Evolutionary conservation across 495 filamentous ascomycete genomes (phyloP).

Genomic region (Polyplosphaeria fusca): DNA sequence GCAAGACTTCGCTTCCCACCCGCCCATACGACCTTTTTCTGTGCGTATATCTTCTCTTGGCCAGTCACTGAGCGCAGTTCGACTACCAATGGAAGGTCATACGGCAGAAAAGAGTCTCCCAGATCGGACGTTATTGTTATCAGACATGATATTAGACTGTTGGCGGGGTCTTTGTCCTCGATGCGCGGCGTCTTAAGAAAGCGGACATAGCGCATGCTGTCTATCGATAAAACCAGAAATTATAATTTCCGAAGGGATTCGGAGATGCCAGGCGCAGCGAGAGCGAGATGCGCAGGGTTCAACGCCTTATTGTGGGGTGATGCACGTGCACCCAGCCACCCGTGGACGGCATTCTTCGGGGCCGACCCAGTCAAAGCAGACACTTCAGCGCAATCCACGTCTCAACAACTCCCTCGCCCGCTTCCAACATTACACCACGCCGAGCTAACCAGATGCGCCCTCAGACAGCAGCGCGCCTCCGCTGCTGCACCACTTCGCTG

Average conservation of each 20-base stretch:
- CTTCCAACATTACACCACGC: too few species aligned
- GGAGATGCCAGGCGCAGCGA: too few species aligned
- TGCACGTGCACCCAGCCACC: too few species aligned
- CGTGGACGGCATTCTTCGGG: too few species aligned
- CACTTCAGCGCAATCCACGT: too few species aligned
- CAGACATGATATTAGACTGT: slow-evolving; percentile 42
- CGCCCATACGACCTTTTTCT: slow-evolving; percentile 51
- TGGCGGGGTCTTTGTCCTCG: slow-evolving; percentile 25
- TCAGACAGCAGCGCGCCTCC: slow-evolving; percentile 12
- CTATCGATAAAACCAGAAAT: too few species aligned
- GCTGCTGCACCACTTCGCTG: slow-evolving; percentile 3
- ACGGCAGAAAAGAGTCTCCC: slow-evolving; percentile 75
- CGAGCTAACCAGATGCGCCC: slow-evolving; percentile 29
- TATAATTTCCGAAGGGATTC: too few species aligned
- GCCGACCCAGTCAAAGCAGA: too few species aligned
- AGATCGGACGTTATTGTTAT: slow-evolving; percentile 89
- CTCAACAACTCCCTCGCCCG: too few species aligned
- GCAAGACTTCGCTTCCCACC: slow-evolving; percentile 52
- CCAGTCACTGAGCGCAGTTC: slow-evolving; percentile 43
- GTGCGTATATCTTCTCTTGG: slow-evolving; percentile 44
- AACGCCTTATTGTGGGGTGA: too few species aligned
- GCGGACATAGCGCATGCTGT: slow-evolving; percentile 38
- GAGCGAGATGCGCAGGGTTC: too few species aligned
- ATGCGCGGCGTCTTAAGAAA: slow-evolving; percentile 39
- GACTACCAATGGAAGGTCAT: slow-evolving; percentile 56